A percentile compares a stretch with the other conserved stretches of the same genome.
These are phyloP conservation scores for Coriaria nepalensis DNA, from an alignment of 306 rosid genomes.

Conservation along the genomic window DNA sequence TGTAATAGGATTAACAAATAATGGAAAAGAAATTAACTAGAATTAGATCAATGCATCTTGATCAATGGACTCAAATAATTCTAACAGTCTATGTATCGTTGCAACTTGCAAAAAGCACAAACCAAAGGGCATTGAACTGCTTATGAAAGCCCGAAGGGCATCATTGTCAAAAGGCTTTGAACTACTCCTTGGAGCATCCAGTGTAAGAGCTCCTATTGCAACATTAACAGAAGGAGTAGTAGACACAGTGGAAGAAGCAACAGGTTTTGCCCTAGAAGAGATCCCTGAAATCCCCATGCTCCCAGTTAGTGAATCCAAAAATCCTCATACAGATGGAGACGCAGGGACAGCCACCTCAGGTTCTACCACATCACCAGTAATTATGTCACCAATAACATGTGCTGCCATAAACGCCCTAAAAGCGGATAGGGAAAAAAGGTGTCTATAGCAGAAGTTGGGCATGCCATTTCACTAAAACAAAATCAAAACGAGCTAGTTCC, in stretches of 20 bases:
- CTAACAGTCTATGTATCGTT: no score
- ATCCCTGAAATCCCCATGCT: conserved; percentile 74
- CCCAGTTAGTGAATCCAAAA: conserved; percentile 87
- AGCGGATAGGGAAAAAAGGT: conserved; percentile 16
- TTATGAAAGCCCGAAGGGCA: conserved; percentile 69
- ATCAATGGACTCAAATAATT: conserved; percentile 5
- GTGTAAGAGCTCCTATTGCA: conserved; percentile 40
- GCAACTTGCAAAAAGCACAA: conserved; percentile 47
- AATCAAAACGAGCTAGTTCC: background rate
- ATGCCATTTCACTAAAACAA: conserved; percentile 2
- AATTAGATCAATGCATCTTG: conserved; percentile 11
- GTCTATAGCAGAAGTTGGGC: conserved; percentile 10
- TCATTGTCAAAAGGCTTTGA: conserved; percentile 74
- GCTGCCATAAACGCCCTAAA: conserved; percentile 78
- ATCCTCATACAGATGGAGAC: conserved; percentile 87
- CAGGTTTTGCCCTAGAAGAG: conserved; percentile 75
- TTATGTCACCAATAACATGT: conserved; percentile 79
- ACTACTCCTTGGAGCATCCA: conserved; percentile 56
- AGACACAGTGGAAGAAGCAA: conserved; percentile 56
- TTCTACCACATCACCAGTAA: conserved; percentile 59
- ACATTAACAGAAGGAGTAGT: conserved; percentile 35
- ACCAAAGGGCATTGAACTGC: conserved; percentile 99
- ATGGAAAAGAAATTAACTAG: conserved; percentile 12
- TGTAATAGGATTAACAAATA: conserved; percentile 18
- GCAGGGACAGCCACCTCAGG: conserved; percentile 67